Evolutionary conservation across 805 yeast species (phyloP).

Genomic region (Priceomyces carsonii): DNA sequence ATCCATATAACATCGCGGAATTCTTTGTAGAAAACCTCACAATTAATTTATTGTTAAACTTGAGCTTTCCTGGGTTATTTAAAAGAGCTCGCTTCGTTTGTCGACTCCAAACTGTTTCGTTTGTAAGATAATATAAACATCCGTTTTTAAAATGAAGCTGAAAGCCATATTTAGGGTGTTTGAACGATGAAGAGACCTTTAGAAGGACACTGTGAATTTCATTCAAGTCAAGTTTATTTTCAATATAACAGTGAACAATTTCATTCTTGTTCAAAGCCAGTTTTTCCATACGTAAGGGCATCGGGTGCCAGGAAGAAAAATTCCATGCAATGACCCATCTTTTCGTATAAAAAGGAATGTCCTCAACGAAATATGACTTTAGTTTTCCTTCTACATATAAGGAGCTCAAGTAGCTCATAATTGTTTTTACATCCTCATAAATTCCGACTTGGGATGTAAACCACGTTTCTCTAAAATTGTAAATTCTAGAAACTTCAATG

Average conservation of each 20-base stretch:
- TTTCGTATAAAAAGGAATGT: slow-evolving; percentile 10
- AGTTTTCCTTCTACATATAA: slow-evolving; percentile 1
- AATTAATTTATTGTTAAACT: background rate
- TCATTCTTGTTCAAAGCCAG: slow-evolving; percentile 4
- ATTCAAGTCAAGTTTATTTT: no score
- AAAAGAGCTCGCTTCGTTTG: background rate
- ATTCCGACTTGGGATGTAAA: slow-evolving; percentile 21
- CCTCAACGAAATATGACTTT: slow-evolving; percentile 8
- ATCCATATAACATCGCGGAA: slow-evolving; percentile 2
- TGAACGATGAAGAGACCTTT: no score
- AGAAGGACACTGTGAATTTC: no score
- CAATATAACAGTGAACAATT: background rate
- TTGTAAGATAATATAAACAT: background rate
- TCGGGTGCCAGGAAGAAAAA: slow-evolving; percentile 7
- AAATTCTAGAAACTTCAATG: background rate
- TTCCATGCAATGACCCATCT: slow-evolving; percentile 22
- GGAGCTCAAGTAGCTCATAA: slow-evolving; percentile 4
- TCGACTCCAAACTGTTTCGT: slow-evolving; percentile 5
- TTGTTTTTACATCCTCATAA: slow-evolving; percentile 10
- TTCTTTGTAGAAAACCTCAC: background rate
- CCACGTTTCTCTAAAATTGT: slow-evolving; percentile 13
- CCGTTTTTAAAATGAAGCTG: background rate
- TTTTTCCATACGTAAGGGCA: background rate
- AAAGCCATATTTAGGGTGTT: background rate
- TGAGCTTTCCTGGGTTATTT: slow-evolving; percentile 1